phyloP scores from a whole-genome alignment of 2,329 filamentous ascomycete genomes.

The Xylariaceae sp. region DNA sequence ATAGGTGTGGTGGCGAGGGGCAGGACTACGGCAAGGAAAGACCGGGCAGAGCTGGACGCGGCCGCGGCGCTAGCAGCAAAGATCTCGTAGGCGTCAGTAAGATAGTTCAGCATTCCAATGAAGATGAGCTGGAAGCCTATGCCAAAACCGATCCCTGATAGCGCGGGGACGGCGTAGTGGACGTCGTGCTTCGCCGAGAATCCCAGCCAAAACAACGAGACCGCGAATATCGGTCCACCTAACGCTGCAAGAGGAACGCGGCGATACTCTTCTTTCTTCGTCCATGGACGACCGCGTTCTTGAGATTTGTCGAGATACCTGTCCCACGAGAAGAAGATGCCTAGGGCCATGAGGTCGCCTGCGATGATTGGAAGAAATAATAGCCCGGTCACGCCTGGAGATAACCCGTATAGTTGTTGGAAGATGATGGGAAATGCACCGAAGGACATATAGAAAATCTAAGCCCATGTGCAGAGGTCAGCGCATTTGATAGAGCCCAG shows the following conservation, averaged over 20 bases:
- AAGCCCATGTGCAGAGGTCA: not conserved
- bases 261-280: conserved; percentile 59
- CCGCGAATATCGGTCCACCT: conserved; percentile 60
- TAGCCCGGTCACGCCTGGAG: conserved; percentile 60
- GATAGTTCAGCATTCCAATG: conserved; percentile 58
- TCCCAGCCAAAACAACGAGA: conserved; percentile 59
- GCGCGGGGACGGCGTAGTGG: conserved; percentile 52
- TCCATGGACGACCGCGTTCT: conserved; percentile 50
- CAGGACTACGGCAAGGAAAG: conserved; percentile 50
- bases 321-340: conserved; percentile 65
- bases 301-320: conserved; percentile 51
- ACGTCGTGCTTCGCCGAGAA: conserved; percentile 50
- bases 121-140: conserved; percentile 60
- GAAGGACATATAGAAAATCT: conserved; percentile 66
- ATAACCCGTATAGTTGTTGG: conserved; percentile 57
- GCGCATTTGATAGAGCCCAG: not conserved
- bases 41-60: conserved; percentile 46
- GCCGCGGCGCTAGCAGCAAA: conserved; percentile 57
- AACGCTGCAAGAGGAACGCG: conserved; percentile 68
- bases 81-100: conserved; percentile 53
- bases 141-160: conserved; percentile 59
- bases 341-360: conserved; percentile 56
- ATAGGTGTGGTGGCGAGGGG: conserved; percentile 52
- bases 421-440: conserved; percentile 72
- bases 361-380: conserved; percentile 65